Evolutionary conservation across 192 early-diverging fungal species (phyloP).

Genomic region (Coemansia interrupta): DNA sequence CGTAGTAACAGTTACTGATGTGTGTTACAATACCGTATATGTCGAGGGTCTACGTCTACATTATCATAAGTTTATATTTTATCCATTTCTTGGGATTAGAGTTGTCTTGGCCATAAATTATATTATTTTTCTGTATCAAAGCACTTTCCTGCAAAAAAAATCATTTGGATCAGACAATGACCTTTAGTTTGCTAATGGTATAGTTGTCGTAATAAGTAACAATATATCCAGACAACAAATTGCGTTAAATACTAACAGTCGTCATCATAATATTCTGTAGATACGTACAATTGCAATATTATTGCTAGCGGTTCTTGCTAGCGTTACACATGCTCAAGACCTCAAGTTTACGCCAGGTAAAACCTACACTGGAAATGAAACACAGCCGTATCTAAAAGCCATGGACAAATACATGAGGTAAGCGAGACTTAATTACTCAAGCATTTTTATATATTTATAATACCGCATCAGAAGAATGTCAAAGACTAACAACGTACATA

Average conservation of each 20-base stretch:
- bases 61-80: not conserved
- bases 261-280: not conserved
- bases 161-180: too few species aligned
- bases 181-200: too few species aligned
- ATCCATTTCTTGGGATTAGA: not conserved
- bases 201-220: not conserved
- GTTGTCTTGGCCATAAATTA: not conserved
- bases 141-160: not conserved
- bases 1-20: too few species aligned
- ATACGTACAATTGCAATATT: not conserved
- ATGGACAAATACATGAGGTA: constrained; percentile 55
- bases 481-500: constrained; percentile 33
- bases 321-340: constrained; percentile 21
- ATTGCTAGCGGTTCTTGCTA: not conserved
- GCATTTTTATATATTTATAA: too few species aligned
- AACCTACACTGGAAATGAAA: constrained; percentile 34
- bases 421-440: not conserved
- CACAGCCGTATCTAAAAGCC: constrained; percentile 24
- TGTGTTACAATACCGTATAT: too few species aligned
- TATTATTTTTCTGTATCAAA: not conserved
- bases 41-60: not conserved
- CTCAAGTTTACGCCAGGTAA: constrained; percentile 38
- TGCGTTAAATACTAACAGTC: too few species aligned
- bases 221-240: too few species aligned
- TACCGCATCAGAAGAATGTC: not conserved